Evolutionary conservation across 2,329 filamentous ascomycete genomes (phyloP).

Genomic region (Fusarium sp.): DNA sequence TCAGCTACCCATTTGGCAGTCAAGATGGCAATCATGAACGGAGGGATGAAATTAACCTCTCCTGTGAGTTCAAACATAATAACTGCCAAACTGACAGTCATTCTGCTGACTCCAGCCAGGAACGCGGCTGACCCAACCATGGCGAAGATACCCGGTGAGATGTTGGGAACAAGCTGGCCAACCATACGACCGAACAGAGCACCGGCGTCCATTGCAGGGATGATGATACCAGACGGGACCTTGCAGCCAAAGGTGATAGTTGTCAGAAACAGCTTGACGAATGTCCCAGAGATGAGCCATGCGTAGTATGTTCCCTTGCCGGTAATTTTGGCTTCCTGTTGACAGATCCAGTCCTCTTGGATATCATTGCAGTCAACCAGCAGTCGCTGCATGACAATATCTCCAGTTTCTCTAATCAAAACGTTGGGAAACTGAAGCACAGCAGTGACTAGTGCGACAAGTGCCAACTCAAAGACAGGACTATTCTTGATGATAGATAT

Average conservation of each 20-base stretch:
- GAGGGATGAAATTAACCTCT: conserved; percentile 38
- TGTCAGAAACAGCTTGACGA: conserved; percentile 30
- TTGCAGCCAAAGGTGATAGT: conserved; percentile 39
- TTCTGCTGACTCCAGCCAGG: conserved; percentile 34
- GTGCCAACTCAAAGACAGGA: conserved; percentile 26
- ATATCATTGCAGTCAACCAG: conserved; percentile 29
- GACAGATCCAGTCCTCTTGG: conserved; percentile 30
- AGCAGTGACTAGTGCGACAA: conserved; percentile 16
- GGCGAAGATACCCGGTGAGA: conserved; percentile 36
- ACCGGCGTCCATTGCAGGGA: conserved; percentile 30
- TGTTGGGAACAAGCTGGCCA: conserved; percentile 17
- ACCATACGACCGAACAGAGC: conserved; percentile 33
- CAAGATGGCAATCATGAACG: conserved; percentile 29
- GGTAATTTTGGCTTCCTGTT: conserved; percentile 18
- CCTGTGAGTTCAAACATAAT: conserved; percentile 37
- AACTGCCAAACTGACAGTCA: conserved; percentile 38
- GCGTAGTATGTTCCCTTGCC: conserved; percentile 27
- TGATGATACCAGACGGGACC: conserved; percentile 36
- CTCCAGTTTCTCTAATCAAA: conserved; percentile 31
- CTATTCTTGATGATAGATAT: conserved; percentile 14
- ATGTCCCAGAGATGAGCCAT: conserved; percentile 28
- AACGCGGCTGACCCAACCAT: conserved; percentile 39
- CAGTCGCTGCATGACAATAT: conserved; percentile 33
- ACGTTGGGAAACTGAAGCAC: conserved; percentile 27
- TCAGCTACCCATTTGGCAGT: conserved; percentile 39